Evolutionary conservation across 169 alveolate species (phyloP).

Genomic region (Eimeria acervulina): DNA sequence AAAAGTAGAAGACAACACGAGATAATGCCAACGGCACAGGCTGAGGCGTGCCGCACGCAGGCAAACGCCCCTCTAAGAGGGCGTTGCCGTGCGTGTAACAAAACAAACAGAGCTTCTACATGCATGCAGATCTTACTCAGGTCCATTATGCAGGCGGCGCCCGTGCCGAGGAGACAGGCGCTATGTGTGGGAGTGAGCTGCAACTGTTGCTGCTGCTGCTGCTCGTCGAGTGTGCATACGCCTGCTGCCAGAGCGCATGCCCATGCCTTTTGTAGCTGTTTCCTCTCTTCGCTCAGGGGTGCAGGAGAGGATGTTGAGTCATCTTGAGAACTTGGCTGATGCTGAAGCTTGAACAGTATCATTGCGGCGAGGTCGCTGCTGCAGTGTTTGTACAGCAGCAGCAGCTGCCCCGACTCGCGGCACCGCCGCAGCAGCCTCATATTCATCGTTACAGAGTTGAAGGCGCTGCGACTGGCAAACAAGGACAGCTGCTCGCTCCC

Average conservation of each 20-base stretch:
- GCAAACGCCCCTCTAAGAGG: background rate
- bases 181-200: constrained; percentile 40
- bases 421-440: constrained; percentile 71
- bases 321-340: background rate
- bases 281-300: background rate
- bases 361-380: constrained; percentile 59
- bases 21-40: background rate
- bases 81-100: background rate
- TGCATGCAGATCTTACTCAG: constrained; percentile 55
- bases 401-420: constrained; percentile 55
- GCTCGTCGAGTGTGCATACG: constrained; percentile 49
- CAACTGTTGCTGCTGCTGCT: constrained; percentile 80
- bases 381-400: constrained; percentile 73
- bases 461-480: constrained; percentile 63
- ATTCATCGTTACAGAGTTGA: constrained; percentile 58
- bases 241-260: constrained; percentile 67
- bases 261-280: background rate
- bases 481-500: constrained; percentile 73
- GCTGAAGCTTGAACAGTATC: constrained; percentile 35
- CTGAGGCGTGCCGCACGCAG: background rate
- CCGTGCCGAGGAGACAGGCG: constrained; percentile 68
- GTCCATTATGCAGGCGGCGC: constrained; percentile 74
- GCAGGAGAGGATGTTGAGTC: background rate
- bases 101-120: background rate
- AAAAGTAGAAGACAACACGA: background rate